Evolutionary conservation across 2,329 filamentous ascomycete genomes (phyloP).

Genomic region (Tolypocladium nubicola): DNA sequence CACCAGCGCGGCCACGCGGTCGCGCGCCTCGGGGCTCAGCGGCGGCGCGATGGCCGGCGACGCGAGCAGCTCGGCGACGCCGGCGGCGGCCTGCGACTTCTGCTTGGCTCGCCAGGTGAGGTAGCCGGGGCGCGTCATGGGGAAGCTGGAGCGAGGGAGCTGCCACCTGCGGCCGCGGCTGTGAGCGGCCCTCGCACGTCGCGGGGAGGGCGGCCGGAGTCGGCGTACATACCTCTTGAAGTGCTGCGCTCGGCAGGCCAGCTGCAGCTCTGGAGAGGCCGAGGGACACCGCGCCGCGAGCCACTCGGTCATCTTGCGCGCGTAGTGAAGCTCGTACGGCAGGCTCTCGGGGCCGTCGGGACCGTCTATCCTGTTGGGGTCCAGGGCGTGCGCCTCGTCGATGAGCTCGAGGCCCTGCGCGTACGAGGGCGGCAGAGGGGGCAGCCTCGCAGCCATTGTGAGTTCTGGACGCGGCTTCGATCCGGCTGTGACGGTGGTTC

Average conservation of each 20-base stretch:
- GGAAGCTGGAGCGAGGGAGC: conserved; percentile 62
- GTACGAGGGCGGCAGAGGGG: conserved; percentile 28
- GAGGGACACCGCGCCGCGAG: conserved; percentile 48
- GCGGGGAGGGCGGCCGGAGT: not conserved
- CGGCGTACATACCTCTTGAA: conserved; percentile 55
- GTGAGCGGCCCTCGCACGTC: not conserved
- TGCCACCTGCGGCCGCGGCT: conserved; percentile 50
- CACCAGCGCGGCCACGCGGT: conserved; percentile 59
- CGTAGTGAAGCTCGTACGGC: conserved; percentile 77
- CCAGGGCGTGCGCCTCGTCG: conserved; percentile 47
- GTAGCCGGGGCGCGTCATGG: conserved; percentile 66
- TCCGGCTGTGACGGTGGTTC: not conserved
- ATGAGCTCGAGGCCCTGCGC: conserved; percentile 53
- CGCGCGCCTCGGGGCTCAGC: conserved; percentile 38
- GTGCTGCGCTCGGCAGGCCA: conserved; percentile 78
- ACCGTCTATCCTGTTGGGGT: conserved; percentile 27
- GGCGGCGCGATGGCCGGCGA: conserved; percentile 23
- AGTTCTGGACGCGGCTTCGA: not conserved
- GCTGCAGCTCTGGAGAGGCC: conserved; percentile 55
- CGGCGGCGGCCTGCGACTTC: conserved; percentile 50
- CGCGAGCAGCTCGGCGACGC: conserved; percentile 44
- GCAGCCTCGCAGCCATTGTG: conserved; percentile 8
- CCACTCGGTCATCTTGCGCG: conserved; percentile 67
- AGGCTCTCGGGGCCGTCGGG: conserved; percentile 30
- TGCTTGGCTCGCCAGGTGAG: conserved; percentile 68